Evolutionary conservation across 2,329 filamentous ascomycete genomes (phyloP).

Genomic region (Aureobasidium pullulans): DNA sequence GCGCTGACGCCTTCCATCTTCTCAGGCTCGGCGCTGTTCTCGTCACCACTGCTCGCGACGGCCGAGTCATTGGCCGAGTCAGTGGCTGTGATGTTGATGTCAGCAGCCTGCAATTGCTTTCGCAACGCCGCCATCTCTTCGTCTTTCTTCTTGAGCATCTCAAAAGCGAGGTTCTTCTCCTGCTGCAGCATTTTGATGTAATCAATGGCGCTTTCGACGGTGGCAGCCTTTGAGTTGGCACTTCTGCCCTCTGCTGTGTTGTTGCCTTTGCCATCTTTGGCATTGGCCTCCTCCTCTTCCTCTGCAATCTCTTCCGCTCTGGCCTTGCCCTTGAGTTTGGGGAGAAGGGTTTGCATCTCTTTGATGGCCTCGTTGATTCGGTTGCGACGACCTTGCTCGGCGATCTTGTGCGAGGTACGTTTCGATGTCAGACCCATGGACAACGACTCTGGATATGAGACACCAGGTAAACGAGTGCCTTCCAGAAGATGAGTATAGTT

Average conservation of each 20-base stretch:
- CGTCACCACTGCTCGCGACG: not conserved
- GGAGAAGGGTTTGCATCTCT: conserved; percentile 83
- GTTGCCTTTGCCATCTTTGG: conserved; percentile 27
- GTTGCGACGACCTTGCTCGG: conserved; percentile 90
- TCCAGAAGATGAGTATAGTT: conserved; percentile 98
- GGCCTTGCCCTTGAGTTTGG: conserved; percentile 42
- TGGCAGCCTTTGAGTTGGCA: conserved; percentile 81
- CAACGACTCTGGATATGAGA: conserved; percentile 77
- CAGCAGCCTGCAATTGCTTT: conserved; percentile 4
- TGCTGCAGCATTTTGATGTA: conserved; percentile 83
- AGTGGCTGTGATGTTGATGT: not conserved
- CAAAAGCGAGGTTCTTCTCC: conserved; percentile 28
- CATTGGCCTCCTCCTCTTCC: conserved; percentile 34
- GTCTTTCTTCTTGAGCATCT: conserved; percentile 22
- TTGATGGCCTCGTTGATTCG: conserved; percentile 90
- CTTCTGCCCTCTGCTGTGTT: conserved; percentile 41
- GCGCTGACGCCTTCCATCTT: conserved; percentile 9
- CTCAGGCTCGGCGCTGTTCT: not conserved
- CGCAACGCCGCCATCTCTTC: conserved; percentile 22
- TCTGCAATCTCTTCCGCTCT: conserved; percentile 27
- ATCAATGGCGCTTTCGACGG: conserved; percentile 93
- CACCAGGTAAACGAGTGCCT: conserved; percentile 78
- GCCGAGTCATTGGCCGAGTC: not conserved
- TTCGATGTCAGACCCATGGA: conserved; percentile 94
- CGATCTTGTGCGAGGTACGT: conserved; percentile 94